phyloP scores from a whole-genome alignment of 108 stramenopile species.

The Skeletonema menzelii region DNA sequence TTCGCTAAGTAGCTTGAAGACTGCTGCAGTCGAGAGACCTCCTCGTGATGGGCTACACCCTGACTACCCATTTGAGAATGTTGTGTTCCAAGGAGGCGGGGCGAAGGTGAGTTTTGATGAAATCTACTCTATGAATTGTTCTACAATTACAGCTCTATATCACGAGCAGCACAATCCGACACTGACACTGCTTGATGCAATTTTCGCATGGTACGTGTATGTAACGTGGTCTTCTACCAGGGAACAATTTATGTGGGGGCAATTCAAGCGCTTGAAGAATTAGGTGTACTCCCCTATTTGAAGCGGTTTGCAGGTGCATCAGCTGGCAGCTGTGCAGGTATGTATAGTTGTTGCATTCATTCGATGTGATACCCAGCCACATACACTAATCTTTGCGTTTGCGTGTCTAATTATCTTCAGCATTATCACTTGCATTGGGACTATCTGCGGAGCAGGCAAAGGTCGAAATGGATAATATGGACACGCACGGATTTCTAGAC shows the following conservation, averaged over 20 bases:
- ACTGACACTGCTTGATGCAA: neutral
- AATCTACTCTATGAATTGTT: neutral
- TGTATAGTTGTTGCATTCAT: neutral
- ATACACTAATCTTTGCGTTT: neutral
- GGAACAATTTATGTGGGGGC: neutral
- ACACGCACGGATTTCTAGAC: neutral
- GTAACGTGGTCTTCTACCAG: neutral
- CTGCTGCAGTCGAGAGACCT: neutral
- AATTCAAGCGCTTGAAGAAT: neutral
- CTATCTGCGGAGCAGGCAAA: neutral
- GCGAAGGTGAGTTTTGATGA: neutral
- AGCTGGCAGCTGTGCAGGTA: neutral
- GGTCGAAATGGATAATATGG: neutral
- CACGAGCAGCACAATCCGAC: neutral
- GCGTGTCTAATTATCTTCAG: too few species aligned
- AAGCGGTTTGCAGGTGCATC: neutral
- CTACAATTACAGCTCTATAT: neutral
- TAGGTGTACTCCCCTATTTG: neutral
- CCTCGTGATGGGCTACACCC: neutral
- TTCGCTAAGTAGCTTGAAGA: neutral
- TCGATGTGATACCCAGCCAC: neutral
- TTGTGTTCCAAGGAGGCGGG: conserved; percentile 17
- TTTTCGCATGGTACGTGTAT: neutral
- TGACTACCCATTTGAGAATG: conserved; percentile 16
- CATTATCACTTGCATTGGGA: neutral